Evolutionary conservation across 495 filamentous ascomycete genomes (phyloP).

Genomic region (Neurospora discreta): DNA sequence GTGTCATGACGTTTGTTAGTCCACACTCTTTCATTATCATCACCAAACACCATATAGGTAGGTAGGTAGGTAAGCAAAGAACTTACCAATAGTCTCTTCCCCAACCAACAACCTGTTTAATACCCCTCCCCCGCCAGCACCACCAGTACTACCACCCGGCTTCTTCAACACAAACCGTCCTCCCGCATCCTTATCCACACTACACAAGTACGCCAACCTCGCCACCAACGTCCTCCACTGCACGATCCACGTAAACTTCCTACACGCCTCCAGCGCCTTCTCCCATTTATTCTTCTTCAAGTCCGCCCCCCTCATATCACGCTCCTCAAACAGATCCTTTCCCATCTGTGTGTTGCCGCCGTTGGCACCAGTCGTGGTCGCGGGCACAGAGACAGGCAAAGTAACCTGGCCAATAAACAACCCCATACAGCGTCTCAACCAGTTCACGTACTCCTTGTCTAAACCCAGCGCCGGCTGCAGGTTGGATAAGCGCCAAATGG

Average conservation of each 20-base stretch:
- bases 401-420: background rate
- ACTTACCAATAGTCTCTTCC: background rate
- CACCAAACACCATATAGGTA: background rate
- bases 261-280: background rate
- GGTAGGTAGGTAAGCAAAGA: background rate
- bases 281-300: background rate
- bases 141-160: background rate
- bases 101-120: background rate
- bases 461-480: background rate
- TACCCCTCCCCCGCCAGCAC: background rate
- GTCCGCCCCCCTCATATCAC: background rate
- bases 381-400: background rate
- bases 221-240: background rate
- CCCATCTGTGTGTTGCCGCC: background rate
- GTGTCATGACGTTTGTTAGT: background rate
- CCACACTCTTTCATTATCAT: background rate
- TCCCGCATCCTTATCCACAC: background rate
- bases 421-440: constrained; percentile 1
- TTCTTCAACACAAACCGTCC: background rate
- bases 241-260: constrained; percentile 1
- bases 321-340: background rate
- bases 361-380: background rate
- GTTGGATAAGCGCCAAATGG: constrained; percentile 1
- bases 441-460: background rate
- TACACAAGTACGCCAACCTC: constrained; percentile 6